Evolutionary conservation across 305 asterid genomes (phyloP), one percentile per base, ranked within the genome.

Genomic region (Rubia occidens): DNA sequence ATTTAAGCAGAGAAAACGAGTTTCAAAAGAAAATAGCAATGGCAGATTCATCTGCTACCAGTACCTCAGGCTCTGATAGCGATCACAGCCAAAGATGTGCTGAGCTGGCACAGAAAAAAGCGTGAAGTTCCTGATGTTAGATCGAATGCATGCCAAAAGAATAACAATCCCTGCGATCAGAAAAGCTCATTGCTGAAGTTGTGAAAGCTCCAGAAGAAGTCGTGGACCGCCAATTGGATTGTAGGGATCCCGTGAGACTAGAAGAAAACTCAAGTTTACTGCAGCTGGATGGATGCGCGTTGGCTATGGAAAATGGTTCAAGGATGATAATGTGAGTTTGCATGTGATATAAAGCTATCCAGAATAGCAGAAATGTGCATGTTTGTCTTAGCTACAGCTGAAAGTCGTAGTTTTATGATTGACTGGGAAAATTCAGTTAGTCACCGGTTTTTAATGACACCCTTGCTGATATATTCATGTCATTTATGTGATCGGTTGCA

Each of bases 221-320:
- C 10, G 5, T 55, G 35, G 60, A 10, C 9, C 79, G 44, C 60
- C 76, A 74, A 49, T 63, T 79, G 65, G 70, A 76, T 74, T 70
- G 67, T 74, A 74, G 76, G 59, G 82, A 72, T 29, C 76, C 53
- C 78, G 20, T 54, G 89, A 86, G 77, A 83, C 70, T 72, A 88
- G 82, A 66, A 83, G 72, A 75, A 89, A 83, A 66, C 89, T 86
- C 72, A 85, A 85, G 85, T 85, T 88, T 77, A 88, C 85, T 17
- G 85, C 87, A 55, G 85, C 93, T 71, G 95, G 93, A 24, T 88
- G 95, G 90, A 85, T 80, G 78, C 90, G 91, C 5, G 87, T 85
- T 72, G 66, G 88, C 81, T 77, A 81, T 72, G 96, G 93, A 65
- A 77, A 75, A 78, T 88, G 93, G 96, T 88, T 77, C 81, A 89